These are phyloP conservation scores for Camillea tinctor DNA, from an alignment of 2,329 filamentous ascomycete species.

Conservation along the genomic window DNA sequence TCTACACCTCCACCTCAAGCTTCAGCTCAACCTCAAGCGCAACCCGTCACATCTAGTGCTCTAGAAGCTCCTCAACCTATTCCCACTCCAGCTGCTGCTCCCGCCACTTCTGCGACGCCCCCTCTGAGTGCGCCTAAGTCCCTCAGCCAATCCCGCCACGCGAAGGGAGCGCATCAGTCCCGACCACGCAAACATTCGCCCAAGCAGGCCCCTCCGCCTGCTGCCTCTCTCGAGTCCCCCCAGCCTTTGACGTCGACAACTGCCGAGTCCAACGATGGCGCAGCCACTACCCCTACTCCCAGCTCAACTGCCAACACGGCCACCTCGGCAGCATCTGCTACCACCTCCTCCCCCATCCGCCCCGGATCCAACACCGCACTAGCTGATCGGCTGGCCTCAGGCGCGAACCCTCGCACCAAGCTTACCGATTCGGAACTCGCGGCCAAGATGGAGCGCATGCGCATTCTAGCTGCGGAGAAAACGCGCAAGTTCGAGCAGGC, in stretches of 20 bases:
- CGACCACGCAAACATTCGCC: constrained; percentile 25
- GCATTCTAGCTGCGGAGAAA: constrained; percentile 56
- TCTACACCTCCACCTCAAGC: too few relatives aligned
- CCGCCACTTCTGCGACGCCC: constrained; percentile 8
- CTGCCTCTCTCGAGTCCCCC: constrained; percentile 6
- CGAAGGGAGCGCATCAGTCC: constrained; percentile 22
- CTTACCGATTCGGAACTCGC: constrained; percentile 59
- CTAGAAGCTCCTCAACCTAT: background rate
- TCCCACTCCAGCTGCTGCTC: constrained; percentile 4
- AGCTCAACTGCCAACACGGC: constrained; percentile 7
- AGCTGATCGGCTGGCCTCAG: constrained; percentile 49
- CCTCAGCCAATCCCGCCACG: constrained; percentile 36
- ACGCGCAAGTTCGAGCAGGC: constrained; percentile 58
- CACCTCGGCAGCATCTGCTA: constrained; percentile 7
- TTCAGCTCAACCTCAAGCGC: too few relatives aligned
- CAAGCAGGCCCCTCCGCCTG: constrained; percentile 7
- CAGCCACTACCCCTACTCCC: constrained; percentile 17
- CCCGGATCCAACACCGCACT: constrained; percentile 36
- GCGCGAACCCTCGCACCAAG: constrained; percentile 59
- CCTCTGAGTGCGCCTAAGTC: constrained; percentile 18
- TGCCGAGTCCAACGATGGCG: constrained; percentile 14
- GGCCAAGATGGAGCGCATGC: constrained; percentile 61
- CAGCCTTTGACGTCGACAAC: constrained; percentile 1
- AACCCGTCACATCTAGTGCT: background rate
- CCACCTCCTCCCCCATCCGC: constrained; percentile 10